Percentiles rank a stretch among this genome's conserved stretches.
Conservation (phyloP, 1,284 basidiomycete species). For the Pascua sp. region DNA sequence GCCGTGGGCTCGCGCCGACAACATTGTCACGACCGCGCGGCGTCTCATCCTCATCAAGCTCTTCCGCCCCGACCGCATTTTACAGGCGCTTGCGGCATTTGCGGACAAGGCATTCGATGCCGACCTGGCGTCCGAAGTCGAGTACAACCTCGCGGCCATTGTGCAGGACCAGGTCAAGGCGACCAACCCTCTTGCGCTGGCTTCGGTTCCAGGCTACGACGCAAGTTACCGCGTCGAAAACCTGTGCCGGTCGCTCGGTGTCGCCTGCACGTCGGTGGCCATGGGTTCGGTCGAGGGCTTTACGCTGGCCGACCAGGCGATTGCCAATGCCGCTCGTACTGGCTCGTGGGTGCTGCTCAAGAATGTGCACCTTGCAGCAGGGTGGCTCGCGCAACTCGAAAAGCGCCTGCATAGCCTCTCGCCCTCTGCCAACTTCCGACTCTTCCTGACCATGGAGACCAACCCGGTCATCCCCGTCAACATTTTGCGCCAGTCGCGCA, state of each 20-base stretch:
- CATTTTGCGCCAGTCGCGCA: slow-evolving; percentile 86
- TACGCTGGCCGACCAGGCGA: slow-evolving; percentile 86
- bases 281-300: slow-evolving; percentile 99
- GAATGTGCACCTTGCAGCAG: slow-evolving; percentile 90
- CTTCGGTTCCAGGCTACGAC: slow-evolving; percentile 94
- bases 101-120: slow-evolving; percentile 38
- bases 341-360: slow-evolving; percentile 93
- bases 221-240: slow-evolving; percentile 92
- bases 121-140: slow-evolving; percentile 35
- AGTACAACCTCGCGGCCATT: slow-evolving; percentile 65
- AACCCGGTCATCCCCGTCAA: slow-evolving; percentile 82
- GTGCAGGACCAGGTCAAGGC: slow-evolving; percentile 74
- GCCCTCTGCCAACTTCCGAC: slow-evolving; percentile 81
- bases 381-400: slow-evolving; percentile 90
- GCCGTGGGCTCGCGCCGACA: slow-evolving; percentile 59
- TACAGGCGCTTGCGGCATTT: slow-evolving; percentile 32
- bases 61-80: slow-evolving; percentile 44
- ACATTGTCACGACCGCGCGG: slow-evolving; percentile 30
- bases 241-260: slow-evolving; percentile 70
- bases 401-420: slow-evolving; percentile 92
- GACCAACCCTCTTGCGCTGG: slow-evolving; percentile 77
- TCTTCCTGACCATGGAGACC: slow-evolving; percentile 96
- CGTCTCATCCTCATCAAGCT: slow-evolving; percentile 36
- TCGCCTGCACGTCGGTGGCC: slow-evolving; percentile 78
- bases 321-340: slow-evolving; percentile 80